phyloP scores from a whole-genome alignment of 179 eudicot genomes.

The Gypsophila paniculata region DNA sequence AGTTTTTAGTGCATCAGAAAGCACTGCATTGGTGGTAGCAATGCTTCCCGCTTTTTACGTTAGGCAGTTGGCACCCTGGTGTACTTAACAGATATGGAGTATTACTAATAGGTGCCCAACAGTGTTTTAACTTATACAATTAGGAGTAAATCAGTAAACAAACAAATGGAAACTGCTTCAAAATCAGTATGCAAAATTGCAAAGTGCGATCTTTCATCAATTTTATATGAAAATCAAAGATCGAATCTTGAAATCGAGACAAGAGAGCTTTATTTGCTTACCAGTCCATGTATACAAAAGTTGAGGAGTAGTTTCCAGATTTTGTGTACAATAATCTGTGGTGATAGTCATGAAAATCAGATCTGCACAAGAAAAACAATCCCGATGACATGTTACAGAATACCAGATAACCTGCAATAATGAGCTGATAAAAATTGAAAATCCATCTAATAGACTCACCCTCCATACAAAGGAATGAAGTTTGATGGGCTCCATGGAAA shows the following conservation, averaged over 20 bases:
- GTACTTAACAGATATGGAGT: background rate
- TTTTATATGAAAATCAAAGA: background rate
- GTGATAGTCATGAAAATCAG: conserved; percentile 98
- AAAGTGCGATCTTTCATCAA: background rate
- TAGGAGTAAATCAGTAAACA: too few relatives aligned
- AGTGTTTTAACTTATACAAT: too few relatives aligned
- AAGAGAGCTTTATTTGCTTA: conserved; percentile 29
- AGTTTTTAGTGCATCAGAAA: background rate
- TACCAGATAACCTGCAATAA: background rate
- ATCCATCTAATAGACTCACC: conserved; percentile 43
- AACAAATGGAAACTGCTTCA: too few relatives aligned
- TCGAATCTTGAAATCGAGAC: background rate
- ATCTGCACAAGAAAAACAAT: conserved; percentile 35
- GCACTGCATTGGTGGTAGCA: too few relatives aligned
- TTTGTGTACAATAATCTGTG: conserved; percentile 90
- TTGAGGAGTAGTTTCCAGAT: conserved; percentile 97
- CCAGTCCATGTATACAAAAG: conserved; percentile 97
- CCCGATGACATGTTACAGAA: conserved; percentile 9
- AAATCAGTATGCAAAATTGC: too few relatives aligned
- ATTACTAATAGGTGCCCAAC: too few relatives aligned
- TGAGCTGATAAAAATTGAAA: background rate
- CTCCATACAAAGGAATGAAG: conserved; percentile 86
- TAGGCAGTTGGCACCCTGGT: background rate
- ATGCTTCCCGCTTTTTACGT: too few relatives aligned
- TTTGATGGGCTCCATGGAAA: conserved; percentile 97